These are phyloP conservation scores for Cymodocea nodosa DNA, from an alignment of 116 monocot genomes.

Conservation along the genomic window DNA sequence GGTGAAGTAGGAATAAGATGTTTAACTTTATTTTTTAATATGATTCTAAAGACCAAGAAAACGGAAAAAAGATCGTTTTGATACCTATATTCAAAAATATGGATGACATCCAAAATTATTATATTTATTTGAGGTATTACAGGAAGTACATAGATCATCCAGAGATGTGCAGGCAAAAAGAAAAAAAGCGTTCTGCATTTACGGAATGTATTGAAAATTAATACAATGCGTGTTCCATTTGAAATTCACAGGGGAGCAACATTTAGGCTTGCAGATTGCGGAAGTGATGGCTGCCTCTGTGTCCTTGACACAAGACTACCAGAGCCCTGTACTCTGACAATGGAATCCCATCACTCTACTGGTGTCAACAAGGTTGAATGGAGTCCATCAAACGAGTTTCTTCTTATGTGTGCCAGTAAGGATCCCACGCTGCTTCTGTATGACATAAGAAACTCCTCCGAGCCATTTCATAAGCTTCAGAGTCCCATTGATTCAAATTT, in stretches of 20 bases:
- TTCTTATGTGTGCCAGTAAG: constrained; percentile 26
- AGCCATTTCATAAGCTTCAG: constrained; percentile 14
- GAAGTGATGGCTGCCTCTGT: constrained; percentile 29
- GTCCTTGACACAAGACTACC: constrained; percentile 22
- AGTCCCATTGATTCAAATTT: constrained; percentile 16
- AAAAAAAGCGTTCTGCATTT: too few species aligned
- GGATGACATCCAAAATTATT: too few species aligned
- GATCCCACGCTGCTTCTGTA: constrained; percentile 30
- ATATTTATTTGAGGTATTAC: too few species aligned
- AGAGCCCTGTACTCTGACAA: constrained; percentile 17
- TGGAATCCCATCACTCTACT: constrained; percentile 13
- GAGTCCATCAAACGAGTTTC: constrained; percentile 12
- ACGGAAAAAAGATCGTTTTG: too few species aligned
- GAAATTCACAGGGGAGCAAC: constrained; percentile 11
- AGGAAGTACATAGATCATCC: too few species aligned
- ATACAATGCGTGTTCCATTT: too few species aligned
- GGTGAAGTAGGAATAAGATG: too few species aligned
- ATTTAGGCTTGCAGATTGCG: constrained; percentile 29
- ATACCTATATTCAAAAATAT: too few species aligned
- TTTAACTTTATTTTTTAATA: too few species aligned
- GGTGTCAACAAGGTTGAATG: constrained; percentile 21
- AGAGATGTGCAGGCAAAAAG: too few species aligned
- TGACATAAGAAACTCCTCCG: constrained; percentile 21
- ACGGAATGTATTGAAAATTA: background rate
- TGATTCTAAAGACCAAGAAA: too few species aligned